Base-by-base conservation (phyloP, 1,284 basidiomycete species). In the Vanrija humicola region DNA sequence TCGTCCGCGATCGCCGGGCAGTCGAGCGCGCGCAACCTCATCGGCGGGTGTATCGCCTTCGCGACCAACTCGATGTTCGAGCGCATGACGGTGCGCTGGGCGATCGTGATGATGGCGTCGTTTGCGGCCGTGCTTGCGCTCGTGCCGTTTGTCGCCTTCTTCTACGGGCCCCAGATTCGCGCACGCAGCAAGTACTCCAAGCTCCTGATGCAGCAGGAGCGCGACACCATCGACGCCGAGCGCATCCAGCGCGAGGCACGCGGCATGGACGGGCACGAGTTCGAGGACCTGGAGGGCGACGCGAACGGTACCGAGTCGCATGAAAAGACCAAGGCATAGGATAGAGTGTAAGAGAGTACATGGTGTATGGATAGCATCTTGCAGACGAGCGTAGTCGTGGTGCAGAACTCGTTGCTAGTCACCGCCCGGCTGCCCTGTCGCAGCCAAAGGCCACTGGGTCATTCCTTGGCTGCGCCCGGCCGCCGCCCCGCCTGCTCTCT, bases 101-200 rank as follows among this genome's bases (percentile, higher is more conserved):
- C 40, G n/a, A n/a, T 42, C 8, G 40, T 42, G 16, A n/a, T 42
- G n/a, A 42, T 42, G 40, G 40, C n/a, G n/a, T n/a, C 40, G n/a
- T 21, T 42, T n/a, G 40, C n/a, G 6, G 19, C 40, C n/a, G 40
- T 42, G 40, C 56, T 72, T 1, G 60, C 67, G 1, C 43, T 60
- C 1, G 63, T 72, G 21, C 72, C 72, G 4, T 72, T 72, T 45
- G 52, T 72, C 6, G 67, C 66, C 7, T 69, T 66, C 55, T 61
- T 55, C 21, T 62, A 65, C 34, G 72, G 68, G 5, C 68, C 70
- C 3, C 42, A 56, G 50, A 72, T 75, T 26, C 48, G 72, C n/a
- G 52, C 60, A 12, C 52, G 57, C 34, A 67, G 64, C n/a, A 63
- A 55, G 44, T 72, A 68, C 55, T 63, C 63, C 19, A 65, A 65